Percentiles rank a stretch among this genome's conserved stretches.
Evolutionary conservation across 352 stramenopile genomes (phyloP).

Genomic region (Phytophthora sp.): DNA sequence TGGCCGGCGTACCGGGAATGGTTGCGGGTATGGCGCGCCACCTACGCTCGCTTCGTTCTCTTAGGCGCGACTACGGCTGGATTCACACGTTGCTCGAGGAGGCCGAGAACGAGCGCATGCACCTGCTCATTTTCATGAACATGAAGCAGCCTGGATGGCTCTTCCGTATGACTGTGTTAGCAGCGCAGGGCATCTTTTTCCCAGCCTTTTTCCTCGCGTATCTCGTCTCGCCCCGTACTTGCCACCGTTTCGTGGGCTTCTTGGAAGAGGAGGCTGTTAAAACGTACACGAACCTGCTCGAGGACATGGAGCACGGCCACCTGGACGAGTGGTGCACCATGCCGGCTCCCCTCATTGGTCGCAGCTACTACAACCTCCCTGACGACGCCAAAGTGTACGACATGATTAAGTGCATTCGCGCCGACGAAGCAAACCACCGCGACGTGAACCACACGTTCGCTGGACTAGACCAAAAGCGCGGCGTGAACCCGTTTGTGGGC

Average conservation of each 20-base stretch:
- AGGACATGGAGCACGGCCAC: constrained; percentile 87
- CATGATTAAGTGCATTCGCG: constrained; percentile 84
- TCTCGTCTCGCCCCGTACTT: constrained; percentile 80
- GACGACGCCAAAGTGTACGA: constrained; percentile 81
- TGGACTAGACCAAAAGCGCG: constrained; percentile 38
- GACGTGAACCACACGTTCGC: constrained; percentile 85
- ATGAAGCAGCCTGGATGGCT: constrained; percentile 84
- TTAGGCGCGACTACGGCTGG: constrained; percentile 87
- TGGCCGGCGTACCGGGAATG: constrained; percentile 78
- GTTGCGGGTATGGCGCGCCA: constrained; percentile 75
- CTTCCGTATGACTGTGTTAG: constrained; percentile 81
- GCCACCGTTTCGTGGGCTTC: constrained; percentile 92
- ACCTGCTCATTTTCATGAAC: constrained; percentile 90
- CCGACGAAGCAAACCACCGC: constrained; percentile 86
- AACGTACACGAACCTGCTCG: constrained; percentile 91
- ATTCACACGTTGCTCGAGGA: constrained; percentile 92
- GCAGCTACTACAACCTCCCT: constrained; percentile 87
- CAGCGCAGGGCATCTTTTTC: constrained; percentile 87
- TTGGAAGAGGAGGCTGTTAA: constrained; percentile 91
- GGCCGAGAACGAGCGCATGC: constrained; percentile 94
- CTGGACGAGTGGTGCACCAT: constrained; percentile 70
- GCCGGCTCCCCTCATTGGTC: constrained; percentile 67
- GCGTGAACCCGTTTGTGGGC: constrained; percentile 37
- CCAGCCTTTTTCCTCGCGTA: constrained; percentile 85
- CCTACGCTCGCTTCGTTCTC: constrained; percentile 77